Percentiles rank a stretch among this genome's conserved stretches.
Evolutionary conservation across 2,329 filamentous ascomycete species (phyloP).

Genomic region (Colletotrichum spaethianum): DNA sequence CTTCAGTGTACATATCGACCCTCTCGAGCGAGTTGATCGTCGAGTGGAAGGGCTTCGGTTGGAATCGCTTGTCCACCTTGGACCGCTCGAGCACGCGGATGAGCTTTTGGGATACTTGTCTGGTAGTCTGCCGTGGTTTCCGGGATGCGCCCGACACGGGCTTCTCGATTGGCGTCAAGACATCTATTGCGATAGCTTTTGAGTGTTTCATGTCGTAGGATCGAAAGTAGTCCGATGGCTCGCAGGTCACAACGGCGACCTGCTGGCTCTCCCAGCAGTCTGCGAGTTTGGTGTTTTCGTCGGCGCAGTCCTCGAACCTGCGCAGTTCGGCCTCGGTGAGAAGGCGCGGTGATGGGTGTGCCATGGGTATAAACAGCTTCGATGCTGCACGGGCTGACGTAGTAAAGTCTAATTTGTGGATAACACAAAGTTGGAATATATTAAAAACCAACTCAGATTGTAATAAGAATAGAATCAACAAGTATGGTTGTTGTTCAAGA

Average conservation of each 20-base stretch:
- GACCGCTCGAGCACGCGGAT: background rate
- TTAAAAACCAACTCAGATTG: too few species aligned
- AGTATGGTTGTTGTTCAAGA: background rate
- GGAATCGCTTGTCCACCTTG: background rate
- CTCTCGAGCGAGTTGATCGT: background rate
- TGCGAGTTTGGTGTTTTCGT: constrained; percentile 16
- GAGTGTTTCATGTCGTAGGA: background rate
- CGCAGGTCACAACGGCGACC: background rate
- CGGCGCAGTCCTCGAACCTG: constrained; percentile 13
- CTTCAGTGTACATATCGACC: background rate
- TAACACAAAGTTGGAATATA: background rate
- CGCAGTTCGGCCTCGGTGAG: constrained; percentile 11
- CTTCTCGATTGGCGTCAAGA: background rate
- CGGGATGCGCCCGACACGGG: background rate
- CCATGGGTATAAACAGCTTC: constrained; percentile 47
- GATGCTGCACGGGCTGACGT: background rate
- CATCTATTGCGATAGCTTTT: background rate
- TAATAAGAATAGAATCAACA: too few species aligned
- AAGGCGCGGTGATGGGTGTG: background rate
- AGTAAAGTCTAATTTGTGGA: background rate
- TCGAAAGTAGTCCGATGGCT: background rate
- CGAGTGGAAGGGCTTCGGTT: background rate
- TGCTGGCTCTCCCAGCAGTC: constrained; percentile 7
- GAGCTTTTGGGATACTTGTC: background rate
- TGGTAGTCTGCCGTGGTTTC: too few species aligned